Base-by-base conservation (phyloP, 2,329 filamentous ascomycete genomes). In the Elsinoe fawcettii region DNA sequence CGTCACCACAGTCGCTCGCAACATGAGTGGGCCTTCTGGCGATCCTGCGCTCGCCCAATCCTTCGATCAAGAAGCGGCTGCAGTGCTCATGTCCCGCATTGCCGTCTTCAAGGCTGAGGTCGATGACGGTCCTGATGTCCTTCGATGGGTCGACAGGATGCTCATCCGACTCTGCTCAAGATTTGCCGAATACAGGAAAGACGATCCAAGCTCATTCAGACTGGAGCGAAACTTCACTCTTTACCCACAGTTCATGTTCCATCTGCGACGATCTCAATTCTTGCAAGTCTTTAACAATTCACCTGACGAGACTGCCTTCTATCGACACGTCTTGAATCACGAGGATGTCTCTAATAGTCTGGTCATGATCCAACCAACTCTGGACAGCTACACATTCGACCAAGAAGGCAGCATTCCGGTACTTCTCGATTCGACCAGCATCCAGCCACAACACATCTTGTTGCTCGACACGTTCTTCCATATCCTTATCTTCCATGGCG, bases 161-260 rank as follows among this genome's bases (percentile, higher is more conserved):
- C 83, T 99, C 59, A 99, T 99, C 70, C 82, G 93, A 56, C 80
- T 99, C 23, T 99, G 93, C 77, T 95, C 92, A 41, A 84, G 92
- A 64, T 99, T 99, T 69, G 93, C 93, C 25, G 93, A 99, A 72
- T 99, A 99, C 71, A 83, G 93, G 61, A 99, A 99, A 74, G 93
- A 99, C 69, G 93, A 99, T 66, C 90, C 93, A 12, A 95, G 92
- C 4, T 97, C 92, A 0, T 99, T 99, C 83, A 84, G 90, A 34
- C 75, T 96, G 61, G 93, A 99, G 74, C 96, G 96, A 83, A 99
- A 99, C 77, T 99, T 99, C 69, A 97, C 92, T 0, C 80, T 99
- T 14, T 99, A 99, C 69, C 93, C 93, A 23, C 93, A 99, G 71
- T 99, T 99, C 75, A 99, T 99, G 93, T 99, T 99, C 80, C 93